Evolutionary conservation across 176 grass and related monocot genomes (phyloP).

Genomic region (Rhynchospora tenuis): DNA sequence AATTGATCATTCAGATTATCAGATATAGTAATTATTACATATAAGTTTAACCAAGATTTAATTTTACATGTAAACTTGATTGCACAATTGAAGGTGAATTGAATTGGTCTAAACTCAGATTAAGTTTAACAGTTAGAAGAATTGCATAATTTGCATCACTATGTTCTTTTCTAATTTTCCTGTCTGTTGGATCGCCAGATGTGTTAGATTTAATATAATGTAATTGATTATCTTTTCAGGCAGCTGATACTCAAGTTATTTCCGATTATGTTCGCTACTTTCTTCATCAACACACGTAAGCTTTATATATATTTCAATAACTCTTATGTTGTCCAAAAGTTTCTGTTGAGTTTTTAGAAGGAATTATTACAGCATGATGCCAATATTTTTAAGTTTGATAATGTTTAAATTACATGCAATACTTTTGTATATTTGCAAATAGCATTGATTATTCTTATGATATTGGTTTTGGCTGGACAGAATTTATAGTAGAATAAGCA

Average conservation of each 20-base stretch:
- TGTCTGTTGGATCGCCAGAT: neutral
- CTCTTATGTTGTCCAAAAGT: neutral
- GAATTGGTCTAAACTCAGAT: neutral
- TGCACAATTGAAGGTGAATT: neutral
- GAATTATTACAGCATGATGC: neutral
- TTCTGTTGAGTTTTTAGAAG: neutral
- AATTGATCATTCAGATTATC: neutral
- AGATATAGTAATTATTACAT: neutral
- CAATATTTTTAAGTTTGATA: neutral
- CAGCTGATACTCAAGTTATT: slow-evolving; percentile 87
- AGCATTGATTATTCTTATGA: neutral
- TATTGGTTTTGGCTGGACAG: neutral
- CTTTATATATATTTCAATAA: neutral
- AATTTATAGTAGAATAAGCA: no score
- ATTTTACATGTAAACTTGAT: neutral
- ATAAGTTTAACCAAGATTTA: neutral
- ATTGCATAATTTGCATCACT: neutral
- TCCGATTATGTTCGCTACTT: slow-evolving; percentile 98
- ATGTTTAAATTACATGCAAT: neutral
- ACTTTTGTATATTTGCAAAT: neutral
- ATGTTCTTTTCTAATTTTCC: neutral
- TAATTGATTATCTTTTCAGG: slow-evolving; percentile 35
- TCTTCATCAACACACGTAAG: slow-evolving; percentile 96
- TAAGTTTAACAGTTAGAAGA: neutral
- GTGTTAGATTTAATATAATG: neutral